phyloP scores from a whole-genome alignment of 2,329 filamentous ascomycete species.

The Pyrenophora seminiperda region DNA sequence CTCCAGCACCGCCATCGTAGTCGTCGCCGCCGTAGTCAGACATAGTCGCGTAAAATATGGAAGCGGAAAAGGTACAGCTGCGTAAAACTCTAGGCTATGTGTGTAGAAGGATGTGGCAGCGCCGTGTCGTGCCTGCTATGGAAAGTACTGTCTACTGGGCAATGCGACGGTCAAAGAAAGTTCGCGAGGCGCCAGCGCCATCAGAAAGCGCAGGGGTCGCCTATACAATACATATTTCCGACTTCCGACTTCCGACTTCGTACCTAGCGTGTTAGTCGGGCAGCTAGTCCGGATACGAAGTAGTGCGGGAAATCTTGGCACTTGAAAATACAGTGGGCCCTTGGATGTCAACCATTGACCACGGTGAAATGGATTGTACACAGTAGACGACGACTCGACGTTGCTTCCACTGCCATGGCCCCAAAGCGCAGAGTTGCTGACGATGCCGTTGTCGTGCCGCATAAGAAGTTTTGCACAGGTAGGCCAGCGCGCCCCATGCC shows the following conservation, averaged over 20 bases:
- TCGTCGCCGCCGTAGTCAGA: constrained; percentile 55
- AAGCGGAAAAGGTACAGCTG: neutral
- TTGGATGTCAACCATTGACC: constrained; percentile 4
- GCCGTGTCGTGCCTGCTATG: constrained; percentile 13
- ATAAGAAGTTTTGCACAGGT: constrained; percentile 40
- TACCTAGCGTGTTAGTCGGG: no score
- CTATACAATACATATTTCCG: no score
- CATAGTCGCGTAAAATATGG: constrained; percentile 39
- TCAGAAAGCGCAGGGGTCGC: constrained; percentile 24
- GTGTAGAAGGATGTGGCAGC: constrained; percentile 5
- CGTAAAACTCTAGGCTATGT: neutral
- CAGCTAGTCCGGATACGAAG: no score
- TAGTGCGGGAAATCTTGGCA: constrained; percentile 29
- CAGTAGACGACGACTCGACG: no score
- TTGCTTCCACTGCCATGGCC: constrained; percentile 25
- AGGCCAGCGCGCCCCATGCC: constrained; percentile 20
- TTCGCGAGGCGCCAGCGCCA: no score
- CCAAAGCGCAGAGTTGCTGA: constrained; percentile 34
- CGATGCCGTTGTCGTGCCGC: constrained; percentile 2
- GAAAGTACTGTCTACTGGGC: no score
- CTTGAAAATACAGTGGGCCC: constrained; percentile 26
- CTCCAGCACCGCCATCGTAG: constrained; percentile 40
- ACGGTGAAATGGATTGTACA: no score
- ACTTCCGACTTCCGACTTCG: no score
- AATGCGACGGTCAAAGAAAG: constrained; percentile 22